These are phyloP conservation scores for Abelmoschus esculentus DNA, from an alignment of 345 rosid species.

Conservation along the genomic window DNA sequence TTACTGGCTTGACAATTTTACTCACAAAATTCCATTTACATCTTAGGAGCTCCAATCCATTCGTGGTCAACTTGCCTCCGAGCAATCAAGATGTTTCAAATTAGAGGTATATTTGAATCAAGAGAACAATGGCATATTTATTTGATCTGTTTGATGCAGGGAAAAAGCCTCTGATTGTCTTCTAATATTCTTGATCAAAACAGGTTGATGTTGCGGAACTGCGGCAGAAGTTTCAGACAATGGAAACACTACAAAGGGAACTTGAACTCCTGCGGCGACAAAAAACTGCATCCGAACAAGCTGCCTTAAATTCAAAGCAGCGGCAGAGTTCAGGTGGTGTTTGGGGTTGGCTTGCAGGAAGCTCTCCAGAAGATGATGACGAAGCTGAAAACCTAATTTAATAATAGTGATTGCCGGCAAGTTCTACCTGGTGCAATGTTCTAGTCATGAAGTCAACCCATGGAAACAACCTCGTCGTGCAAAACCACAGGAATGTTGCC, in stretches of 20 bases:
- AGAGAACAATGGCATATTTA: not conserved
- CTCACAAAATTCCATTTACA: not conserved
- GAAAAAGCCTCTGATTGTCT: not conserved
- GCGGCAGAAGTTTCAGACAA: constrained; percentile 80
- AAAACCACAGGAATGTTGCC: not conserved
- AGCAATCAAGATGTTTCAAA: constrained; percentile 96
- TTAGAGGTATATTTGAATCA: constrained; percentile 53
- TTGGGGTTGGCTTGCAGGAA: constrained; percentile 98
- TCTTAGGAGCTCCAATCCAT: constrained; percentile 87
- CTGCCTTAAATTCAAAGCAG: constrained; percentile 56
- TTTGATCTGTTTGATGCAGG: not conserved
- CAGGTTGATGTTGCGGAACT: constrained; percentile 98
- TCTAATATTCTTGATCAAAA: constrained; percentile 18
- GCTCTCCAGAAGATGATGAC: constrained; percentile 29
- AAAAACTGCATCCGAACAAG: constrained; percentile 94
- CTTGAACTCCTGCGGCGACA: constrained; percentile 88
- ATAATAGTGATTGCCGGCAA: constrained; percentile 5
- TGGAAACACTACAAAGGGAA: constrained; percentile 83
- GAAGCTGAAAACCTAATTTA: constrained; percentile 22
- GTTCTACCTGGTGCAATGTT: not conserved
- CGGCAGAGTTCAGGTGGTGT: constrained; percentile 82
- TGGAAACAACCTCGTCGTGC: not conserved
- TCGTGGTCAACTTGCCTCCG: constrained; percentile 93
- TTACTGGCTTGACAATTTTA: not conserved
- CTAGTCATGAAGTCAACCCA: not conserved